Evolutionary conservation across 2,329 filamentous ascomycete genomes (phyloP).

Genomic region (Trichoderma atrobrunneum): DNA sequence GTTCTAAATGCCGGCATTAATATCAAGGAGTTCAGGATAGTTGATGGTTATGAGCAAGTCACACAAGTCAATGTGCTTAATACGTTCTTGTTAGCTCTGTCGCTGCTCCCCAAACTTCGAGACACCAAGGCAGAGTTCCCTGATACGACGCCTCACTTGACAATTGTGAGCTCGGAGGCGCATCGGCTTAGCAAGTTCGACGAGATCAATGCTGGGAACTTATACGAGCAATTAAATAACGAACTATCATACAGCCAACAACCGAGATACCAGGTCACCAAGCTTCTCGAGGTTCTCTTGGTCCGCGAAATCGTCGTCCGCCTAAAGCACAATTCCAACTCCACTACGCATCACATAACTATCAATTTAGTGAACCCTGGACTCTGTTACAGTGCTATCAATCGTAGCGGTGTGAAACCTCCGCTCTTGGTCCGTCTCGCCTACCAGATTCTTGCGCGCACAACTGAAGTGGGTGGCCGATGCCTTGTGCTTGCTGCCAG

Average conservation of each 20-base stretch:
- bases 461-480: not conserved
- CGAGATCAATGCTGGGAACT: not conserved
- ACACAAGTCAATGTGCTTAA: not conserved
- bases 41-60: not conserved
- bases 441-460: not conserved
- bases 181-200: not conserved
- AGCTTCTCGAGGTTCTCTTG: not conserved
- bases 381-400: not conserved
- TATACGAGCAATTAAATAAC: not conserved
- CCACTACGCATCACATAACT: rapidly evolving
- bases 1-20: not conserved
- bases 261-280: not conserved
- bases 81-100: not conserved
- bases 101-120: not conserved
- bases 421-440: not conserved
- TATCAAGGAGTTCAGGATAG: not conserved
- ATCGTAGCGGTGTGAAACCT: not conserved
- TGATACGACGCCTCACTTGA: not conserved
- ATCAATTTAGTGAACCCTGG: not conserved
- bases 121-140: not conserved
- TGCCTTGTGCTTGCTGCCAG: not conserved
- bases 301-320: not conserved
- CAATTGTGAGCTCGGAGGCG: not conserved
- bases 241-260: not conserved
- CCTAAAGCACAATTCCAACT: not conserved